Conservation (phyloP, 164 flowering plant species). For the Tetracentron sinense region DNA sequence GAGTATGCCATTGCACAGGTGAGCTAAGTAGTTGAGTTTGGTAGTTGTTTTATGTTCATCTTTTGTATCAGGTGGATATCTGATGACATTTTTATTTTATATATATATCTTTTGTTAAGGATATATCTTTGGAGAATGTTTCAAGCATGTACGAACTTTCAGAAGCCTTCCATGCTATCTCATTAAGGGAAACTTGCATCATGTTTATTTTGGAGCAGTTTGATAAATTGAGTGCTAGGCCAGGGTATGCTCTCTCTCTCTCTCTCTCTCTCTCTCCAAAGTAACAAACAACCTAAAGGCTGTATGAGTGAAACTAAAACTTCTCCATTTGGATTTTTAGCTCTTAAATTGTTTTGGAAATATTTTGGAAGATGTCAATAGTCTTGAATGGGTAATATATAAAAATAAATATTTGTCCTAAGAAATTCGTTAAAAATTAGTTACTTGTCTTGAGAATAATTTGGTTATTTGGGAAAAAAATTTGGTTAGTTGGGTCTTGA, state of each 20-base stretch:
- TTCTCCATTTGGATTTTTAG: too few species aligned
- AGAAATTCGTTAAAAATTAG: too few species aligned
- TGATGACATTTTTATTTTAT: not conserved
- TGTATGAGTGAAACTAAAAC: not conserved
- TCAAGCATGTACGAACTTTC: slow-evolving; percentile 96
- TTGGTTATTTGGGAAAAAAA: too few species aligned
- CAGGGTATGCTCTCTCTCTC: slow-evolving; percentile 54
- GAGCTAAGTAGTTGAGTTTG: slow-evolving; percentile 7
- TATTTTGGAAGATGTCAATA: too few species aligned
- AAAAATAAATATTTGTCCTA: too few species aligned
- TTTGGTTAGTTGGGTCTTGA: too few species aligned
- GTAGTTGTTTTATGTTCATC: not conserved
- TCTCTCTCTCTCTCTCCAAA: slow-evolving; percentile 7
- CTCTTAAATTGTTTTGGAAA: too few species aligned
- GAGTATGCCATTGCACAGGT: slow-evolving; percentile 49
- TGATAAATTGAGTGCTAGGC: slow-evolving; percentile 57
- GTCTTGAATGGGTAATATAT: too few species aligned
- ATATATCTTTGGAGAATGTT: slow-evolving; percentile 85
- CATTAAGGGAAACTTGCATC: slow-evolving; percentile 81
- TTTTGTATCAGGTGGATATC: not conserved
- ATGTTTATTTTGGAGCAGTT: slow-evolving; percentile 79
- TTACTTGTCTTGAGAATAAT: too few species aligned
- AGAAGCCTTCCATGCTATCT: slow-evolving; percentile 85
- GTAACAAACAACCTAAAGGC: not conserved
- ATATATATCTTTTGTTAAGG: slow-evolving; percentile 43